phyloP scores from a whole-genome alignment of 2,329 filamentous ascomycete species.

The Moelleriella libera region DNA sequence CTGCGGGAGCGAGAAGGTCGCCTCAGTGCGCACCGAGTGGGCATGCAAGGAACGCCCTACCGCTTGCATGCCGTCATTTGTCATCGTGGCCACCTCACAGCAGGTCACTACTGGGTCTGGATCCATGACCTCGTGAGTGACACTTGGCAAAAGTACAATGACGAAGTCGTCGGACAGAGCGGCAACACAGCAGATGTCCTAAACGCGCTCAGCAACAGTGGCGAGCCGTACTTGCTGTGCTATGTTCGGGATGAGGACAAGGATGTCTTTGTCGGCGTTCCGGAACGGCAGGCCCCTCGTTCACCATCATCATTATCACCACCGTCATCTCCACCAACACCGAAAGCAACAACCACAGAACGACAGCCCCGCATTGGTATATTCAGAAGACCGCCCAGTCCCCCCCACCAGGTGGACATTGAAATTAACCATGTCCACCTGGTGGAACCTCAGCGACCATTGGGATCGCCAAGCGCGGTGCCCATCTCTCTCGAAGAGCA shows the following conservation, averaged over 20 bases:
- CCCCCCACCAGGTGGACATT: not conserved
- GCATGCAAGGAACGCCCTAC: slow-evolving; percentile 56
- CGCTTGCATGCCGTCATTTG: slow-evolving; percentile 86
- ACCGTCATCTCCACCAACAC: not conserved
- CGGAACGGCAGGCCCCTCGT: slow-evolving; percentile 17
- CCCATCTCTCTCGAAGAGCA: no score
- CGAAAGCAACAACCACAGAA: not conserved
- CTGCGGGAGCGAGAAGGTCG: slow-evolving; percentile 13
- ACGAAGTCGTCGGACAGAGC: slow-evolving; percentile 60
- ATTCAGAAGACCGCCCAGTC: not conserved
- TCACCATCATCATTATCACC: not conserved
- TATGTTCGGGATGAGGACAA: slow-evolving; percentile 61
- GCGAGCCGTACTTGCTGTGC: slow-evolving; percentile 72
- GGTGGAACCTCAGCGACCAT: no score
- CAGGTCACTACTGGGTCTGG: slow-evolving; percentile 95
- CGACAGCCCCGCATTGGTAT: slow-evolving; percentile 3
- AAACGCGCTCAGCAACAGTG: slow-evolving; percentile 47
- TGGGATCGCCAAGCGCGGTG: no score
- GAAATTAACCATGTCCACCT: no score
- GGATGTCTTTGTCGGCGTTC: slow-evolving; percentile 34
- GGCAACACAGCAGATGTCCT: slow-evolving; percentile 57
- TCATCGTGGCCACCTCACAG: slow-evolving; percentile 58
- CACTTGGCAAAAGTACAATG: slow-evolving; percentile 91
- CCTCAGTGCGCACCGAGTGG: slow-evolving; percentile 20
- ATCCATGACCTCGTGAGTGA: slow-evolving; percentile 75